Evolutionary conservation across 2,329 filamentous ascomycete genomes (phyloP), one percentile per base, ranked within the genome.

Genomic region (Trichoderma breve): DNA sequence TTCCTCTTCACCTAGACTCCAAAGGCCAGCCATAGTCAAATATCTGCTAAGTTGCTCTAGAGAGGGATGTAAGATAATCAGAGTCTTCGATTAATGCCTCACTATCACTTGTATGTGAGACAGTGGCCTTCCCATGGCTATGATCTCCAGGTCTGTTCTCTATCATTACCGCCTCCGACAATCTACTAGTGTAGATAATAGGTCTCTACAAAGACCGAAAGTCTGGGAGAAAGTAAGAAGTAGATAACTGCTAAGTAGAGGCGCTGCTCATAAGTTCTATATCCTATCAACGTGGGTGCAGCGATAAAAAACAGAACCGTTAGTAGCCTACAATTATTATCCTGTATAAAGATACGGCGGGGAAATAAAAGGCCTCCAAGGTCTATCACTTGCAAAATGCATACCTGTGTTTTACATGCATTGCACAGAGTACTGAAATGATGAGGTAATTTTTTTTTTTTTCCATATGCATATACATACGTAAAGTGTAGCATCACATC

Each of bases 81-180:
- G 15, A 47, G 39, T 4, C 39, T 21, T 47, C 3, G 18, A 3
- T n/a, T 3, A n/a, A 47, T n/a, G 39, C 39, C 39, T n/a, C 4
- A n/a, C 39, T 11, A 18, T 47, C 18, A 47, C 8, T 47, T 47
- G 39, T n/a, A n/a, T 21, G 18, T n/a, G 8, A 43, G 15, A 4
- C 6, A 47, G 3, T 9, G 7, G 4, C 3, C 0, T 2, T 4
- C 4, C 9, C 15, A 47, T 3, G 18, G 1, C 39, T n/a, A 8
- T n/a, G 18, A 4, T 3, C 39, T n/a, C 7, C 39, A 43, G 7
- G 3, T n/a, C 39, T 18, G 15, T n/a, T n/a, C 18, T n/a, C 39
- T 9, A n/a, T n/a, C 39, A 47, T 47, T 47, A 8, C 18, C 9
- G 18, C 18, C 14, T 43, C 36, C 4, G 6, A 47, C 43, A 47